Evolutionary conservation across 1,139 yeast genomes (phyloP).

Genomic region (Wickerhamiella pararugosa): DNA sequence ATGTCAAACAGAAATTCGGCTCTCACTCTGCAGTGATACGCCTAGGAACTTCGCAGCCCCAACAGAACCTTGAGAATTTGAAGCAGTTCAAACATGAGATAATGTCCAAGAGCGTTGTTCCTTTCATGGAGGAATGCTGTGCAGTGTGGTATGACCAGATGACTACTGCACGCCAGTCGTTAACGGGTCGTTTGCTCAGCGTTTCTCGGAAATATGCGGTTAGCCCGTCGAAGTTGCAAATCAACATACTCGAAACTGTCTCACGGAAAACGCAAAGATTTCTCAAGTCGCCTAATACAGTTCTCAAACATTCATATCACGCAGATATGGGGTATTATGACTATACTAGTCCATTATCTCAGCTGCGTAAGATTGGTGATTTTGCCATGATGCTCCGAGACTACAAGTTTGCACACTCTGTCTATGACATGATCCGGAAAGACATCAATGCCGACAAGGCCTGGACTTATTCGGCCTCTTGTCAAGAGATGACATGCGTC

Average conservation of each 20-base stretch:
- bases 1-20: slow-evolving; percentile 25
- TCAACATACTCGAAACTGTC: slow-evolving; percentile 10
- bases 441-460: slow-evolving; percentile 71
- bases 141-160: slow-evolving; percentile 66
- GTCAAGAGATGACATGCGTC: slow-evolving; percentile 52
- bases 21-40: slow-evolving; percentile 25
- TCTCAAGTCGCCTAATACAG: slow-evolving; percentile 14
- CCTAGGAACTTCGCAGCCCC: slow-evolving; percentile 8
- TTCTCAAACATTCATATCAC: slow-evolving; percentile 25
- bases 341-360: slow-evolving; percentile 54
- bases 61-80: slow-evolving; percentile 3
- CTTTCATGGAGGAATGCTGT: slow-evolving; percentile 66
- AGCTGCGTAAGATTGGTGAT: slow-evolving; percentile 72
- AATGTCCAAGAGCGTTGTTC: slow-evolving; percentile 43
- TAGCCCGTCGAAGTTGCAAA: slow-evolving; percentile 5
- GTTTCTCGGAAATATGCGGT: slow-evolving; percentile 44
- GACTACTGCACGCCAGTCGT: slow-evolving; percentile 52
- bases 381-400: slow-evolving; percentile 84
- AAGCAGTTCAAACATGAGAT: slow-evolving; percentile 29
- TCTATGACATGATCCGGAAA: slow-evolving; percentile 68
- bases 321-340: slow-evolving; percentile 39
- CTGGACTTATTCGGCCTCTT: slow-evolving; percentile 69
- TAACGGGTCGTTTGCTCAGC: slow-evolving; percentile 59
- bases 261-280: background rate
- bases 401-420: slow-evolving; percentile 69